phyloP scores from a whole-genome alignment of 257 asterid species.

The Solanum paucissectum region DNA sequence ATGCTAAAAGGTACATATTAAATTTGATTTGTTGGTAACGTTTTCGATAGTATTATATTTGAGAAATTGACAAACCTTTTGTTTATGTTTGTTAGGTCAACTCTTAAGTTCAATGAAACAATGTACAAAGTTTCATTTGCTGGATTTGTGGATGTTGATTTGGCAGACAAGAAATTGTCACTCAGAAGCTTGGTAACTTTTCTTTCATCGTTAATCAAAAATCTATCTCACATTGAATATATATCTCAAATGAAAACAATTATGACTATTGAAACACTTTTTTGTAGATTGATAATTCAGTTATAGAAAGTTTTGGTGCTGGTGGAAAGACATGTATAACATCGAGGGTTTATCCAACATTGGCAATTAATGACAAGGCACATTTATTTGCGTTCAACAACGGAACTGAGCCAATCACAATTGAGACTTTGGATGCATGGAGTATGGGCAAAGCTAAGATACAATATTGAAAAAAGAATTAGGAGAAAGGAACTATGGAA shows the following conservation, averaged over 20 bases:
- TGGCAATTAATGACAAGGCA: neutral
- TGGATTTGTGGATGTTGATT: slow-evolving; percentile 15
- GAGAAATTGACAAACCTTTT: neutral
- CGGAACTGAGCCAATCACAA: neutral
- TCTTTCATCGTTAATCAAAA: neutral
- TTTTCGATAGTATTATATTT: neutral
- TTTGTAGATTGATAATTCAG: slow-evolving; percentile 12
- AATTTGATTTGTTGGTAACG: neutral
- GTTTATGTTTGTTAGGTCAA: neutral
- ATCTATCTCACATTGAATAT: neutral
- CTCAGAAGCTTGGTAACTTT: neutral
- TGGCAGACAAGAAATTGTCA: neutral
- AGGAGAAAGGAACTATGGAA: neutral
- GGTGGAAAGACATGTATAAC: slow-evolving; percentile 3
- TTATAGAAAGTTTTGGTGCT: slow-evolving; percentile 8
- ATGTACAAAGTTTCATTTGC: slow-evolving; percentile 12
- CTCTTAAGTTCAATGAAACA: neutral
- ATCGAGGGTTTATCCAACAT: neutral
- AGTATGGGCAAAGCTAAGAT: neutral
- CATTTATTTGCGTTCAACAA: neutral
- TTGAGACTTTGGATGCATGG: neutral
- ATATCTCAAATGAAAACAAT: neutral
- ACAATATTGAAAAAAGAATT: neutral
- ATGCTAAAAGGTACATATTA: slow-evolving; percentile 30
- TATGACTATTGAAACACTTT: neutral